A percentile compares a stretch with the other conserved stretches of the same genome.
These are phyloP conservation scores for Termitomyces sp. DNA, from an alignment of 768 basidiomycete species.

Conservation along the genomic window DNA sequence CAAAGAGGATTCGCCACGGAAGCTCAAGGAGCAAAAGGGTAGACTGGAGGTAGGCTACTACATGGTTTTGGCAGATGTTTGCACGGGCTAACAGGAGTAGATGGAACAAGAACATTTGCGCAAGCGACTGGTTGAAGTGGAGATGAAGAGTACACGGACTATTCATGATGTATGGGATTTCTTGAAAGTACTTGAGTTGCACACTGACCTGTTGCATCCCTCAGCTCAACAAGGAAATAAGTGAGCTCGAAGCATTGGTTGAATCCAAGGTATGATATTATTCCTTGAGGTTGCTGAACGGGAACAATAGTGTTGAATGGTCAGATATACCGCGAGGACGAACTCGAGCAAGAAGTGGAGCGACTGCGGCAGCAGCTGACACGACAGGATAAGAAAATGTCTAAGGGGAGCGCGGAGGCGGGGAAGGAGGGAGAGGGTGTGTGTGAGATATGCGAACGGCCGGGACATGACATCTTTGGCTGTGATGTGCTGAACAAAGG, in stretches of 20 bases:
- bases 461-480: conserved; percentile 82
- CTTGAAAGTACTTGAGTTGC: not conserved
- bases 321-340: conserved; percentile 89
- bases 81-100: conserved; percentile 23
- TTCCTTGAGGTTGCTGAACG: not conserved
- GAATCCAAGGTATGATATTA: conserved; percentile 71
- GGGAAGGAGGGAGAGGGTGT: conserved; percentile 32
- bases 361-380: conserved; percentile 65
- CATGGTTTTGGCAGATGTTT: not conserved
- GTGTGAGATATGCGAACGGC: conserved; percentile 84
- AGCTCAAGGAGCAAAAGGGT: conserved; percentile 40
- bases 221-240: conserved; percentile 87
- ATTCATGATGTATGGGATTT: conserved; percentile 51
- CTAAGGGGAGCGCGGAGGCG: conserved; percentile 36
- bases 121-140: conserved; percentile 61
- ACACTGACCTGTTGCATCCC: not conserved
- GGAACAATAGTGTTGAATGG: not conserved
- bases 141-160: conserved; percentile 69
- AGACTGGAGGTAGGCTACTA: conserved; percentile 43
- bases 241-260: conserved; percentile 88
- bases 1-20: conserved; percentile 35
- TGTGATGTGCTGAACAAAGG: conserved; percentile 72
- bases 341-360: conserved; percentile 82
- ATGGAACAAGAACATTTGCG: conserved; percentile 63
- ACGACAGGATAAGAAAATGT: conserved; percentile 52